phyloP scores from a whole-genome alignment of 306 rosid genomes.

The Prunus armeniaca region DNA sequence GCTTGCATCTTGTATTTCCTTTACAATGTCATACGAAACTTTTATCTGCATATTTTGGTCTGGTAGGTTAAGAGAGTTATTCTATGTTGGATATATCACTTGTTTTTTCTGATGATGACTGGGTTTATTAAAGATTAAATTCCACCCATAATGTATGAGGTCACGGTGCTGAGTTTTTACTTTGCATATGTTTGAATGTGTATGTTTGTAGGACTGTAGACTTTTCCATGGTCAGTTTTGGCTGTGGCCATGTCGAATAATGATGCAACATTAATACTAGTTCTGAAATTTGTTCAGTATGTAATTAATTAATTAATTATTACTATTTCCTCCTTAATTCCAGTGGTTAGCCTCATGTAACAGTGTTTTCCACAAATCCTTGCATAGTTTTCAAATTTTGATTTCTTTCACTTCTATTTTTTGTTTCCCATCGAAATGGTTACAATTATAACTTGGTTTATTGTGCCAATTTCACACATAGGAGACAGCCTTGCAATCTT shows the following conservation, averaged over 20 bases:
- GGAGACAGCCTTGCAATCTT: conserved; percentile 95
- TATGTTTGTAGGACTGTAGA: not conserved
- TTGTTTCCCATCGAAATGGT: conserved; percentile 13
- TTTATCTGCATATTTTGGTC: not conserved
- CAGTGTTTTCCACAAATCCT: not conserved
- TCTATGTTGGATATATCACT: not conserved
- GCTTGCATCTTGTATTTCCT: conserved; percentile 18
- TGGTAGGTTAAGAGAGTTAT: not conserved
- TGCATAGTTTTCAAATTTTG: not conserved
- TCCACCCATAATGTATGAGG: not conserved
- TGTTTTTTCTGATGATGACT: not conserved
- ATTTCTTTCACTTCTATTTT: not conserved
- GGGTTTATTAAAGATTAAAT: not conserved
- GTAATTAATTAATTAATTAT: not conserved
- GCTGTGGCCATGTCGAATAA: not conserved
- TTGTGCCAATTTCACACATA: conserved; percentile 36
- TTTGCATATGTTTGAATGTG: not conserved
- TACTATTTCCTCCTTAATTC: not conserved
- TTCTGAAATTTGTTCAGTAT: not conserved
- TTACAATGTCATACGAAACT: not conserved
- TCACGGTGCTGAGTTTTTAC: not conserved
- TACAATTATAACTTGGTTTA: conserved; percentile 19
- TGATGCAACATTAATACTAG: not conserved
- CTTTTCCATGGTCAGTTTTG: not conserved
- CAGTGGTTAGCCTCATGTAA: not conserved